These are phyloP conservation scores for Stagonosporopsis chrysanthemi DNA, from an alignment of 2,329 filamentous ascomycete genomes.

Conservation along the genomic window DNA sequence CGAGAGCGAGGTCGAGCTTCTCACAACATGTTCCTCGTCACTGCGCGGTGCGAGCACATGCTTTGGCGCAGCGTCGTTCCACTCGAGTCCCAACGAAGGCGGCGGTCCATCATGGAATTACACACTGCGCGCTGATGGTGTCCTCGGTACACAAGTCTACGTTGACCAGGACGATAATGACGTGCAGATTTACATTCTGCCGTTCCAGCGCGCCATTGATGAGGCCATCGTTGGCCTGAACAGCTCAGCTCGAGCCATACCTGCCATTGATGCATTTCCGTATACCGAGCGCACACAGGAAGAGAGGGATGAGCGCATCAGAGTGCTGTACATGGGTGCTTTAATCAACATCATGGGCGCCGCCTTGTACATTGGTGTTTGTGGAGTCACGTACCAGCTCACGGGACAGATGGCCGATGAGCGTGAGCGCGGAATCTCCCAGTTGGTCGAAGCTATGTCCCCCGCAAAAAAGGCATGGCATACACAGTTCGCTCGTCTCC, in stretches of 20 bases:
- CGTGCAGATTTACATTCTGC: constrained; percentile 77
- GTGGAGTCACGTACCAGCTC: constrained; percentile 85
- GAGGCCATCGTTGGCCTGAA: constrained; percentile 69
- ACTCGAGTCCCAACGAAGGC: constrained; percentile 77
- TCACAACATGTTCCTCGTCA: constrained; percentile 65
- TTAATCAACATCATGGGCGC: constrained; percentile 80
- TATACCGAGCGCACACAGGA: constrained; percentile 76
- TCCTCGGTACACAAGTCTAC: constrained; percentile 70
- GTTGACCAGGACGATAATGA: constrained; percentile 73
- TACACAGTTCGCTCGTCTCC: constrained; percentile 76
- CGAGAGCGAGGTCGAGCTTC: constrained; percentile 64
- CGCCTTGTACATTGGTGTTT: constrained; percentile 78
- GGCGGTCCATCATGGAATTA: constrained; percentile 79
- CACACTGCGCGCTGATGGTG: constrained; percentile 77
- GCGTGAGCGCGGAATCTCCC: constrained; percentile 85
- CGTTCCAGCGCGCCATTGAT: constrained; percentile 81
- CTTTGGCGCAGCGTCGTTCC: constrained; percentile 77
- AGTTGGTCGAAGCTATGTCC: constrained; percentile 91
- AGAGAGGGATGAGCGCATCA: constrained; percentile 71
- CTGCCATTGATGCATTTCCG: constrained; percentile 68
- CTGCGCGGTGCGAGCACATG: constrained; percentile 71
- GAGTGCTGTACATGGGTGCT: constrained; percentile 72
- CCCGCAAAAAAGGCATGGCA: constrained; percentile 77
- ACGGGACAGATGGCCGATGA: constrained; percentile 87
- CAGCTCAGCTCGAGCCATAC: constrained; percentile 48